A percentile compares a stretch with the other conserved stretches of the same genome.
Evolutionary conservation across 106 monocot genomes (phyloP).

Genomic region (Ottelia alismoides): DNA sequence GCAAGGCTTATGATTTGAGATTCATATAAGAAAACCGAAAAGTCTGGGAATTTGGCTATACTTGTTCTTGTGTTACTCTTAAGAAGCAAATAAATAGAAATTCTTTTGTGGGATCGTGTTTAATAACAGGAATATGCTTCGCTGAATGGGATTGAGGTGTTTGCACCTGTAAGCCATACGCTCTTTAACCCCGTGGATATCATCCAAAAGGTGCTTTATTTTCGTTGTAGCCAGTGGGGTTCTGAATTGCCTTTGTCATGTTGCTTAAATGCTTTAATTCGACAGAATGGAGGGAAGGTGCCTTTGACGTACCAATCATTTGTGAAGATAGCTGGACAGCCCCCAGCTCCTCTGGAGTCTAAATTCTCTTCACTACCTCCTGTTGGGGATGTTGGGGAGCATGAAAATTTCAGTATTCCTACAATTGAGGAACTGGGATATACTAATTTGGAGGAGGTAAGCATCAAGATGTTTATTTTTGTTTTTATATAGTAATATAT

Average conservation of each 20-base stretch:
- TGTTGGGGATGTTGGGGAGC: slow-evolving; percentile 42
- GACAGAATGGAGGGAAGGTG: slow-evolving; percentile 73
- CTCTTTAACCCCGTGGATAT: slow-evolving; percentile 62
- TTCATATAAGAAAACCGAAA: no score
- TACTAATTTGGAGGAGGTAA: slow-evolving; percentile 41
- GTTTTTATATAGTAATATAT: no score
- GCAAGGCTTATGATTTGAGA: no score
- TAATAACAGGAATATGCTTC: slow-evolving; percentile 51
- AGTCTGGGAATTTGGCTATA: no score
- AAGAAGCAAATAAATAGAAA: no score
- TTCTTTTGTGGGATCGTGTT: background rate
- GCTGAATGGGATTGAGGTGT: slow-evolving; percentile 48
- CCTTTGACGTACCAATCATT: slow-evolving; percentile 88
- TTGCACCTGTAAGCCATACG: slow-evolving; percentile 76
- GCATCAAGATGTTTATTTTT: no score
- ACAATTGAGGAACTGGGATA: slow-evolving; percentile 73
- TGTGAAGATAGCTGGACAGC: slow-evolving; percentile 53
- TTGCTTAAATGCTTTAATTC: no score
- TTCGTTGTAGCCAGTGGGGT: no score
- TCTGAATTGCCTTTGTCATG: no score
- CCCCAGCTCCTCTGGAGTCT: slow-evolving; percentile 30
- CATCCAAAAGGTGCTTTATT: slow-evolving; percentile 42
- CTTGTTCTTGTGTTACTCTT: no score
- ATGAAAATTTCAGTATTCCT: slow-evolving; percentile 38
- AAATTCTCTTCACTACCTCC: slow-evolving; percentile 57